phyloP scores from a whole-genome alignment of 2,329 filamentous ascomycete genomes.

The Epichloe brachyelytri region DNA sequence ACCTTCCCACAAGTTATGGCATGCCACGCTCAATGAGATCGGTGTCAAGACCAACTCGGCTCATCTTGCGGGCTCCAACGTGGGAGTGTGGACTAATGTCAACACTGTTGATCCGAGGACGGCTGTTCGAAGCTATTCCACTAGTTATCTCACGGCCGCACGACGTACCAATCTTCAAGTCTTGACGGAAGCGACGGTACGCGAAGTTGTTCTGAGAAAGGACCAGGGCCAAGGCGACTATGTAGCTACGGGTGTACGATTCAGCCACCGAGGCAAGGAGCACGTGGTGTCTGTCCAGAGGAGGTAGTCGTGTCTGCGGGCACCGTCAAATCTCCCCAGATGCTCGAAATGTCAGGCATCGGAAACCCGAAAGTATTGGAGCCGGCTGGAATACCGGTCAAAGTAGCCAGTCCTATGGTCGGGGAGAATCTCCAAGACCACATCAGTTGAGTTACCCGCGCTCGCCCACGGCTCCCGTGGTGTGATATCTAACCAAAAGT shows the following conservation, averaged over 20 bases:
- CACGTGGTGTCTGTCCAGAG: slow-evolving; percentile 25
- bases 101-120: slow-evolving; percentile 33
- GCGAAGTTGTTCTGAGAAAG: slow-evolving; percentile 16
- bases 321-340: slow-evolving; percentile 40
- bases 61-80: slow-evolving; percentile 34
- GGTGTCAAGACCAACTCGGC: slow-evolving; percentile 28
- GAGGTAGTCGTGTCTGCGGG: slow-evolving; percentile 50
- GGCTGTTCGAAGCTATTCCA: slow-evolving; percentile 34
- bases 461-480: no score
- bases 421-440: slow-evolving; percentile 38
- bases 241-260: slow-evolving; percentile 20
- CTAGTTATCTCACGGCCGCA: slow-evolving; percentile 27
- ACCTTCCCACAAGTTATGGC: slow-evolving; percentile 31
- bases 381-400: slow-evolving; percentile 23
- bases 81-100: slow-evolving; percentile 37
- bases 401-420: slow-evolving; percentile 30
- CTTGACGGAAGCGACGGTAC: slow-evolving; percentile 18
- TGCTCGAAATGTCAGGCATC: slow-evolving; percentile 49
- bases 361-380: slow-evolving; percentile 29
- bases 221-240: slow-evolving; percentile 3
- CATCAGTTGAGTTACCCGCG: slow-evolving; percentile 10
- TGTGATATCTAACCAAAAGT: not conserved
- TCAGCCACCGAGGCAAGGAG: slow-evolving; percentile 23
- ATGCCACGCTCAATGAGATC: slow-evolving; percentile 31
- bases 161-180: slow-evolving; percentile 29